A percentile compares a stretch with the other conserved stretches of the same genome.
phyloP scores from a whole-genome alignment of 768 basidiomycete genomes.

The Pleurotus ostreatus region DNA sequence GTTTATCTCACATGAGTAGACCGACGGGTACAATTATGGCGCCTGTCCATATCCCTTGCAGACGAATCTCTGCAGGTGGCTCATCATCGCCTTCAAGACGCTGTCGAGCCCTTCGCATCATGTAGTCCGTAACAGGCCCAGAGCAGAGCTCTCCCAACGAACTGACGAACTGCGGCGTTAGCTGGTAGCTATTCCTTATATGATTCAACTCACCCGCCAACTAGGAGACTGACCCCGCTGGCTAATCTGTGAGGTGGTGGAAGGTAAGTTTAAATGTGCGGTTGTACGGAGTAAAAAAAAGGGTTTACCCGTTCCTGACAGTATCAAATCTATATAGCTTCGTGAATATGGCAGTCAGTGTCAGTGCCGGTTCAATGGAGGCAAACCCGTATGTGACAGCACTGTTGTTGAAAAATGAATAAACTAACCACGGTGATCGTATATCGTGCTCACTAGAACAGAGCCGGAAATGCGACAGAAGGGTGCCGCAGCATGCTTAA shows the following conservation, averaged over 20 bases:
- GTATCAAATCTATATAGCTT: constrained; percentile 33
- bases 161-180: constrained; percentile 1
- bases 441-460: constrained; percentile 26
- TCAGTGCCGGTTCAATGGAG: constrained; percentile 36
- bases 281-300: too few species aligned
- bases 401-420: constrained; percentile 8
- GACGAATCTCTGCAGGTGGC: constrained; percentile 27
- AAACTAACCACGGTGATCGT: not conserved
- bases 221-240: constrained; percentile 30
- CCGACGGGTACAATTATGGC: constrained; percentile 30
- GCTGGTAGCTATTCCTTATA: not conserved
- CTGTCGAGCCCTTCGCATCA: constrained; percentile 29
- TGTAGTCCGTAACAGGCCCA: constrained; percentile 30
- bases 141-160: constrained; percentile 31
- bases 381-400: constrained; percentile 34
- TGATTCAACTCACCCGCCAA: constrained; percentile 24
- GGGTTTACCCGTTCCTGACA: constrained; percentile 30
- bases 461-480: constrained; percentile 32
- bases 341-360: constrained; percentile 32
- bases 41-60: constrained; percentile 37
- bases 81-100: constrained; percentile 19
- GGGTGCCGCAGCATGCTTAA: constrained; percentile 36
- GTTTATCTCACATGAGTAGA: constrained; percentile 26
- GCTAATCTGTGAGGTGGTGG: constrained; percentile 21
- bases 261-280: not conserved